Base-by-base conservation (phyloP, 306 rosid species). In the Albizia julibrissin region DNA sequence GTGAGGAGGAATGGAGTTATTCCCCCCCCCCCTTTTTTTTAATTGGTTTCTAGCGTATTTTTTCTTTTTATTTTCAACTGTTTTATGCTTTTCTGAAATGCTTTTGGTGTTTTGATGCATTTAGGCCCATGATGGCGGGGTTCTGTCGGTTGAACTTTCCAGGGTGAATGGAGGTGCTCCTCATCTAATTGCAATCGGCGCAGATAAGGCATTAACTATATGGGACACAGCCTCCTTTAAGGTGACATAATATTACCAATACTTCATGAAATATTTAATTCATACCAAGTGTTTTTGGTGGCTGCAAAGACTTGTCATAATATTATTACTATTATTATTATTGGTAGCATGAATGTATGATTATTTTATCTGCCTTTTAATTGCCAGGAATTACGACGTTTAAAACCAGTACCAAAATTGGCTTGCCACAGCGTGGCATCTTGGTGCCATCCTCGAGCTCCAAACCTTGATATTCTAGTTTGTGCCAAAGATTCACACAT, bases 371-470 rank as follows among this genome's bases (percentile, higher is more conserved):
- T 81, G 84, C 9, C 78, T 62, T 87, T 71, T 84, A 65, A 79
- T 76, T 79, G 76, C 68, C 92, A 96, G 99, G 99, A 96, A 70
- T 82, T 96, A 83, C 92, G 99, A 50, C 98, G 99, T 78, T 87
- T 96, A 69, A 96, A 96, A 85, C 99, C 99, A 72, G 98, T 96
- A 84, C 92, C 98, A 42, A 96, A 84, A 87, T 70, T 96, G 85
- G 97, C 97, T 82, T 96, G 99, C 90, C 99, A 96, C 76, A 96
- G 99, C 81, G 97, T 96, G 78, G 98, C 97, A 76, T 93, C 99
- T 79, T 96, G 99, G 99, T 90, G 98, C 80, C 99, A 96, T 75
- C 99, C 99, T 78, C 93, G 99, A 85, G 98, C 97, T 66, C 99
- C 99, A 78, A 96, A 92, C 87, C 99, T 96, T 81, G 98, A 96